These are phyloP conservation scores for Turnera subulata DNA, from an alignment of 345 rosid genomes.

Conservation along the genomic window DNA sequence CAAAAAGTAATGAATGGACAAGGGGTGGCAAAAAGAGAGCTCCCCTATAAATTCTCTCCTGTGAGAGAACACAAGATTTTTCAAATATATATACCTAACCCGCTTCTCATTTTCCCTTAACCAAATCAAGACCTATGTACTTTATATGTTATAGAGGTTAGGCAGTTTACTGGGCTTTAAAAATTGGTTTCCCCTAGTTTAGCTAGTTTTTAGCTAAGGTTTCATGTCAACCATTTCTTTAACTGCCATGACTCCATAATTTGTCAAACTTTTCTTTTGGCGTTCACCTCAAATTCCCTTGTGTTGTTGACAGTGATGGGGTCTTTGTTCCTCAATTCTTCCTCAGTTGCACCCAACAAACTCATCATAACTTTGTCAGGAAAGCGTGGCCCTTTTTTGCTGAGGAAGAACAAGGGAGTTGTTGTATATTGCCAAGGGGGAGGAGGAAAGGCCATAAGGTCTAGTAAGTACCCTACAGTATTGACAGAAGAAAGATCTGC, in stretches of 20 bases:
- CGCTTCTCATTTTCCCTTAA: conserved; percentile 35
- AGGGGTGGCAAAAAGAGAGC: conserved; percentile 43
- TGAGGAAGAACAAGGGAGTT: conserved; percentile 24
- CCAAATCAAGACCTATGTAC: conserved; percentile 28
- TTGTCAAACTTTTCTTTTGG: conserved; percentile 13
- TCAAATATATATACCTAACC: conserved; percentile 28
- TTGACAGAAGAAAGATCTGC: conserved; percentile 47
- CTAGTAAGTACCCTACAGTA: conserved; percentile 44
- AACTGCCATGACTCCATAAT: conserved; percentile 30
- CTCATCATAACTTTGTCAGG: conserved; percentile 15
- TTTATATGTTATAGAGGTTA: conserved; percentile 29
- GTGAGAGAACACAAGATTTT: background rate
- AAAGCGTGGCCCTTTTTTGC: conserved; percentile 19
- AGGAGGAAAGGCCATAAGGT: conserved; percentile 35
- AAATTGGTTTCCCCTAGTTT: conserved; percentile 3
- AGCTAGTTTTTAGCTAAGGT: conserved; percentile 33
- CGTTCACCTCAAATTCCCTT: conserved; percentile 24
- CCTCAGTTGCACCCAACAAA: conserved; percentile 31
- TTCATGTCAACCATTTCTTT: conserved; percentile 43
- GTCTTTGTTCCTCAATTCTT: conserved; percentile 57
- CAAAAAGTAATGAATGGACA: conserved; percentile 5
- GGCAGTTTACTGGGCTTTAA: conserved; percentile 47
- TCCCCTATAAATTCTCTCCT: background rate
- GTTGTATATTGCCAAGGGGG: conserved; percentile 48
- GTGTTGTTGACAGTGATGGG: conserved; percentile 53